Evolutionary conservation across 495 filamentous ascomycete genomes (phyloP), one percentile per base, ranked within the genome.

Genomic region (Melanomma pulvis-pyrius): DNA sequence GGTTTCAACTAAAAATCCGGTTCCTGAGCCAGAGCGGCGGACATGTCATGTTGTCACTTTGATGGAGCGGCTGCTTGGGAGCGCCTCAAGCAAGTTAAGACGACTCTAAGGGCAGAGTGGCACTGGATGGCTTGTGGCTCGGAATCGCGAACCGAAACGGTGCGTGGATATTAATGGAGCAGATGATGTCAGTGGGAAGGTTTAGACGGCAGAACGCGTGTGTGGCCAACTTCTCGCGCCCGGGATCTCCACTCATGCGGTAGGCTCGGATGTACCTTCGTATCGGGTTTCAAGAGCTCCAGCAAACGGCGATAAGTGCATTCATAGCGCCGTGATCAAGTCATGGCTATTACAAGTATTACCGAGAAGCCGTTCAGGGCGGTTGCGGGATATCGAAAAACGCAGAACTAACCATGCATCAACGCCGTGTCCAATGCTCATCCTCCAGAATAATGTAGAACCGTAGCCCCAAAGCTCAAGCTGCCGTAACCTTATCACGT

Each of bases 1-100:
- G 22, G 55, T 66, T 54, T 66, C 63, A 66, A n/a, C 62, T n/a
- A 59, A 11, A n/a, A 59, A 51, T 54, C 63, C 63, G 30, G 63
- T 66, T 60, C 63, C 63, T 66, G 63, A 66, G 22, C 29, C 5
- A 50, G 2, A n/a, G n/a, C n/a, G n/a, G 12, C 48, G 25, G 48
- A 9, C 48, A 50, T 28, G 39, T 44, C 39, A 44, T n/a, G n/a
- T n/a, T n/a, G n/a, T n/a, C n/a, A n/a, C n/a, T n/a, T n/a, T n/a
- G n/a, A n/a, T n/a, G n/a, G n/a, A n/a, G n/a, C n/a, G n/a, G n/a
- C n/a, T n/a, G 12, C 30, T 34, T 12, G 30, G 30, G 30, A 4
- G 44, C 6, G 6, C 19, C 25, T 4, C 21, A 51, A 24, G 24
- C 19, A 51, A 51, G 24, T 9, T 51, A 24, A 25, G n/a, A n/a